Evolutionary conservation across 2,329 filamentous ascomycete species (phyloP), one percentile per base, ranked within the genome.

Genomic region (Trichoderma sp.): DNA sequence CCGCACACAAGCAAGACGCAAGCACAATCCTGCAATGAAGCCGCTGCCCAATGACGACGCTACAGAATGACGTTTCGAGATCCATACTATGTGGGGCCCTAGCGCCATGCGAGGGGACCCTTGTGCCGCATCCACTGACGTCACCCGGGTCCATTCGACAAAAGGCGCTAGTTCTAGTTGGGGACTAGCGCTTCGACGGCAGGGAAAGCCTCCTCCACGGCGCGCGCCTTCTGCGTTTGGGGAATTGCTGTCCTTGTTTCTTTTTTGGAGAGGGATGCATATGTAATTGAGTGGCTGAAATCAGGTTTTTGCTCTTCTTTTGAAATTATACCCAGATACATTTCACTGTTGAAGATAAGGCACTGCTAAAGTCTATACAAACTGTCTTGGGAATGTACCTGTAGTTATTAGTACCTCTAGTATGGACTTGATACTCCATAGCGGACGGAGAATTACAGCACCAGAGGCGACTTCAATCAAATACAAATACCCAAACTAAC

Each of bases 61-160:
- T 53, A 35, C 60, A 75, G 65, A 71, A 75, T 75, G 73, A 75
- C 65, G 73, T 71, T 71, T 62, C 29, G 56, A 31, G 65, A 33
- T 64, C 69, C 59, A 75, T 64, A 56, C 62, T 45, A 63, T 66
- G 38, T 66, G 72, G 72, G 64, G 8, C 29, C 8, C 21, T 31
- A 16, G 56, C 56, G 38, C 64, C 64, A 53, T 38, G 41, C 66
- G 59, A 64, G 59, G 38, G 21, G 65, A 69, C 67, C 74, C 50
- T 75, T 45, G 68, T 75, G 74, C 74, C 74, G 74, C 74, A 68
- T 63, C 68, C 74, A 35, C 74, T 72, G 74, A 75, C 74, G 74
- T 75, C 74, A 75, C 67, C 27, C 31, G 6, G 38, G 7, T 29
- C 29, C 45, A 53, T 53, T n/a, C n/a, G 9, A n/a, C 4, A n/a